A percentile compares a stretch with the other conserved stretches of the same genome.
phyloP scores from a whole-genome alignment of 2,329 filamentous ascomycete genomes.

The Exophiala calicioides region DNA sequence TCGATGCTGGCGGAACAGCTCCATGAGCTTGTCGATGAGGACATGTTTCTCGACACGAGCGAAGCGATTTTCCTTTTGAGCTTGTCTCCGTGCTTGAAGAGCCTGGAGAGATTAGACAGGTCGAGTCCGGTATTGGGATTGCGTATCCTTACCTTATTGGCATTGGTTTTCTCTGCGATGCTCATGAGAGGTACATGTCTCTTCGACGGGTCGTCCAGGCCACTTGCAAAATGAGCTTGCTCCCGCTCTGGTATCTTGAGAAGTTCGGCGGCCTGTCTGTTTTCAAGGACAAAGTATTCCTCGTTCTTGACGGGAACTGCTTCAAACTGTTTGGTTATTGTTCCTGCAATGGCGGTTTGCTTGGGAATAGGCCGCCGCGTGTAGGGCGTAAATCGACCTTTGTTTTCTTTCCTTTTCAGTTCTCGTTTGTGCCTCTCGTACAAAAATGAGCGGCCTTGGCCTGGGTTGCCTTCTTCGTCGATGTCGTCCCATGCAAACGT shows the following conservation, averaged over 20 bases:
- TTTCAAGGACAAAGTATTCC: slow-evolving; percentile 66
- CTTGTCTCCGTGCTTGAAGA: slow-evolving; percentile 41
- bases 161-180: slow-evolving; percentile 20
- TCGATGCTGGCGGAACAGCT: slow-evolving; percentile 78
- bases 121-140: slow-evolving; percentile 35
- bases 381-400: slow-evolving; percentile 61
- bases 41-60: slow-evolving; percentile 87
- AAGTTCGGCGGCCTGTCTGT: slow-evolving; percentile 59
- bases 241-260: slow-evolving; percentile 53
- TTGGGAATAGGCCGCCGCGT: slow-evolving; percentile 67
- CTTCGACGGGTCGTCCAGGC: slow-evolving; percentile 22
- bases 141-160: slow-evolving; percentile 38
- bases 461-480: slow-evolving; percentile 45
- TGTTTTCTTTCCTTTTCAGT: slow-evolving; percentile 47
- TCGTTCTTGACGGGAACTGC: slow-evolving; percentile 71
- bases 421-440: slow-evolving; percentile 50
- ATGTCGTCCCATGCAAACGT: slow-evolving; percentile 40
- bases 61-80: slow-evolving; percentile 73
- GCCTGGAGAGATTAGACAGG: slow-evolving; percentile 15
- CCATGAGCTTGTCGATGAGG: slow-evolving; percentile 80
- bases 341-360: slow-evolving; percentile 73
- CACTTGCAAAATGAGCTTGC: slow-evolving; percentile 18
- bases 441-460: slow-evolving; percentile 44
- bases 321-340: slow-evolving; percentile 73
- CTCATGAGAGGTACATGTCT: slow-evolving; percentile 21